Conservation (phyloP, 768 basidiomycete genomes). For the Agrocybe praecox region DNA sequence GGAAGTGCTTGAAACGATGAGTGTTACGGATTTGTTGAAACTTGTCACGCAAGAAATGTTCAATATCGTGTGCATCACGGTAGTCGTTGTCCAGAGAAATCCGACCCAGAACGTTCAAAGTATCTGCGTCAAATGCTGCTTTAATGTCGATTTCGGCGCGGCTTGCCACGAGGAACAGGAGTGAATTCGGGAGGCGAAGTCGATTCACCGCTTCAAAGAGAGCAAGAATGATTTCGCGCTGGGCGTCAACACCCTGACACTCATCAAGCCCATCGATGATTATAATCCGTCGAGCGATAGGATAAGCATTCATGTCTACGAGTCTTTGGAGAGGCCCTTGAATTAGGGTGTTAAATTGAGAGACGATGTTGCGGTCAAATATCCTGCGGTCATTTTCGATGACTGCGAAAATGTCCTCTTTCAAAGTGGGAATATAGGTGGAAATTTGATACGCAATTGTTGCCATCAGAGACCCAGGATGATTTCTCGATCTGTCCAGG, state of each 20-base stretch:
- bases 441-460: conserved; percentile 16
- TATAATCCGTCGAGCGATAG: neutral
- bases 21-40: neutral
- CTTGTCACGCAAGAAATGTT: neutral
- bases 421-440: neutral
- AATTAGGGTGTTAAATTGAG: conserved; percentile 11
- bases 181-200: neutral
- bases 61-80: conserved; percentile 3
- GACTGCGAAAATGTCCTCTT: neutral
- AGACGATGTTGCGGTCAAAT: neutral
- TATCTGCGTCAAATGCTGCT: neutral
- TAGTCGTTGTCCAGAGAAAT: conserved; percentile 8
- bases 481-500: neutral
- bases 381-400: conserved; percentile 3
- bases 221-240: neutral
- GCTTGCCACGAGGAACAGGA: conserved; percentile 9
- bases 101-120: neutral
- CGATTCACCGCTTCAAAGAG: neutral
- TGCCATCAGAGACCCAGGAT: neutral
- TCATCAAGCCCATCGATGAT: conserved; percentile 21
- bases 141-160: conserved; percentile 8
- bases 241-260: conserved; percentile 6
- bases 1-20: neutral
- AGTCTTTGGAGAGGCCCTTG: neutral
- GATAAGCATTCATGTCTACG: neutral